These are phyloP conservation scores for Yamadazyma oceani DNA, from an alignment of 1,139 yeast genomes.

Conservation along the genomic window DNA sequence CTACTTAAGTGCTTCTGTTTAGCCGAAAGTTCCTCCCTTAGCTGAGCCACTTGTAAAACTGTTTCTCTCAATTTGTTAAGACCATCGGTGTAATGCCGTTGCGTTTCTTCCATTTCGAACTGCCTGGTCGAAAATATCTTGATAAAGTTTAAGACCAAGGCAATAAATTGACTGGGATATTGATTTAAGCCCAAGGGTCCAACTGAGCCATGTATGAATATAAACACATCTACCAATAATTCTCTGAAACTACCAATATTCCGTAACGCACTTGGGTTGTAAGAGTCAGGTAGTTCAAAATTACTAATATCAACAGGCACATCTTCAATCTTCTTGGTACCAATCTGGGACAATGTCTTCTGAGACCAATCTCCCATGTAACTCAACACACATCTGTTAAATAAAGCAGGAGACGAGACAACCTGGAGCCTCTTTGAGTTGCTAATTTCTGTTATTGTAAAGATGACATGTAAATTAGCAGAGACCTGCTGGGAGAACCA, in stretches of 20 bases:
- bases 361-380: conserved; percentile 89
- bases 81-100: conserved; percentile 73
- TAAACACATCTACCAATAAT: conserved; percentile 47
- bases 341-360: conserved; percentile 51
- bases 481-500: conserved; percentile 78
- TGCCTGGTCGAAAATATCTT: conserved; percentile 44
- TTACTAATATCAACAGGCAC: conserved; percentile 55
- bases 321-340: conserved; percentile 36
- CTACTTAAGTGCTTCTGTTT: conserved; percentile 50
- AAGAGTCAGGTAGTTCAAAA: conserved; percentile 31
- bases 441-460: conserved; percentile 65
- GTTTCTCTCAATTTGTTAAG: conserved; percentile 77
- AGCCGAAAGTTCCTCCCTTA: conserved; percentile 53
- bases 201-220: conserved; percentile 41
- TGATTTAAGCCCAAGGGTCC: neutral
- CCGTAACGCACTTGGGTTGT: conserved; percentile 13
- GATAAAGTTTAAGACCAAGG: conserved; percentile 51
- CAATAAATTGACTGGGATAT: conserved; percentile 49
- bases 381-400: conserved; percentile 84
- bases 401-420: conserved; percentile 83
- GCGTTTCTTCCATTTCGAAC: conserved; percentile 58
- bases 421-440: conserved; percentile 37
- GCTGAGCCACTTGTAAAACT: conserved; percentile 64
- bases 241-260: conserved; percentile 36
- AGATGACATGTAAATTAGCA: conserved; percentile 76